Conservation (phyloP, 2,329 filamentous ascomycete genomes). For the Neonectria neomacrospora region DNA sequence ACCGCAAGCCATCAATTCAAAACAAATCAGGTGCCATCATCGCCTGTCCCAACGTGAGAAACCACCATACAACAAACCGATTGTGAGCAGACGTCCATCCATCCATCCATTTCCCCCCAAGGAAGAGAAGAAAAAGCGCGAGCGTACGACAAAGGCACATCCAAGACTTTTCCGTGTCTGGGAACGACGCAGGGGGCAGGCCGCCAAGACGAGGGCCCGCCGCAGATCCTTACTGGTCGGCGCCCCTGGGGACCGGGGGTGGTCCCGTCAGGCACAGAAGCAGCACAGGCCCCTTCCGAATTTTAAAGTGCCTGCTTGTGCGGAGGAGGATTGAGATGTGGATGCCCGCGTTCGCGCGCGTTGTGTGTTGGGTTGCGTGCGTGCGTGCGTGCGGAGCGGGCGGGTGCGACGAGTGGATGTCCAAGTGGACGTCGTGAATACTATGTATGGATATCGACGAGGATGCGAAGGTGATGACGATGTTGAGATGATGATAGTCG, state of each 20-base stretch:
- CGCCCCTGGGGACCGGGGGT: conserved; percentile 16
- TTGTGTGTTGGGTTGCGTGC: background rate
- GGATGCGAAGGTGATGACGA: background rate
- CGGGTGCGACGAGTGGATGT: background rate
- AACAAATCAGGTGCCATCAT: background rate
- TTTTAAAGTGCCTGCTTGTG: conserved; percentile 42
- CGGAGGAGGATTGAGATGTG: conserved; percentile 8
- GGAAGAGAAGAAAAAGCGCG: conserved; percentile 10
- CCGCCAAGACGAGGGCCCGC: conserved; percentile 27
- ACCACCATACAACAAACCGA: background rate
- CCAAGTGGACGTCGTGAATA: background rate
- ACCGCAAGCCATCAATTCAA: background rate
- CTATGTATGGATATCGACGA: background rate
- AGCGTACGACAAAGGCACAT: conserved; percentile 9
- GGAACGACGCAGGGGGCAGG: conserved; percentile 30
- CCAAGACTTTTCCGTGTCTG: conserved; percentile 16
- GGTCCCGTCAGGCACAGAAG: conserved; percentile 29
- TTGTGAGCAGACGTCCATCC: background rate
- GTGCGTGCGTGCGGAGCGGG: background rate
- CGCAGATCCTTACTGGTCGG: conserved; percentile 30
- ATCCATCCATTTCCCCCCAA: too few species aligned
- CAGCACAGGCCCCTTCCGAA: conserved; percentile 31
- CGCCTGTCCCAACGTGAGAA: background rate
- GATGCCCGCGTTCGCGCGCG: conserved; percentile 13
- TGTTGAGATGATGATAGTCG: background rate